Percentiles rank a stretch among this genome's conserved stretches.
Conservation (phyloP, 768 basidiomycete genomes). For the Amanita inopinata region DNA sequence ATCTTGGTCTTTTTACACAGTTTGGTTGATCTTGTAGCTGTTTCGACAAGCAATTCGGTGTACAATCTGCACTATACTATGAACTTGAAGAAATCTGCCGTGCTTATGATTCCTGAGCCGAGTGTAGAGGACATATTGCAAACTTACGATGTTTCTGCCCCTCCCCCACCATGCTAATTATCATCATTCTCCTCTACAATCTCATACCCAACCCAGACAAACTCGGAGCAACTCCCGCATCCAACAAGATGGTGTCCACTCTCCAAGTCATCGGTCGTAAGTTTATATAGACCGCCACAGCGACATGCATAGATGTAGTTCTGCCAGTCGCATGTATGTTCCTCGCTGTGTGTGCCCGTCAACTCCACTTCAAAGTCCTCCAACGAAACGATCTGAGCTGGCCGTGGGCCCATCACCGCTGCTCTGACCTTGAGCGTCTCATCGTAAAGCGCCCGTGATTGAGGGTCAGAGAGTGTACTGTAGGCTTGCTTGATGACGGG, state of each 20-base stretch:
- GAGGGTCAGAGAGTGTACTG: slow-evolving; percentile 41
- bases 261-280: slow-evolving; percentile 54
- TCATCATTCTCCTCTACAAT: slow-evolving; percentile 24
- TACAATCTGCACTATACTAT: background rate
- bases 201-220: slow-evolving; percentile 82
- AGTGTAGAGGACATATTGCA: too few species aligned
- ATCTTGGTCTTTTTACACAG: too few species aligned
- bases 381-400: slow-evolving; percentile 70
- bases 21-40: too few species aligned
- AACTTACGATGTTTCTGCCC: too few species aligned
- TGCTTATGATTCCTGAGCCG: too few species aligned
- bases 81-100: too few species aligned
- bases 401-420: slow-evolving; percentile 36
- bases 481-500: slow-evolving; percentile 62
- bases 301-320: slow-evolving; percentile 60
- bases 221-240: slow-evolving; percentile 73
- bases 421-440: slow-evolving; percentile 9
- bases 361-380: slow-evolving; percentile 55
- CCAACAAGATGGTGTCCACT: slow-evolving; percentile 60
- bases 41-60: too few species aligned
- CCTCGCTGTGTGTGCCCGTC: slow-evolving; percentile 6
- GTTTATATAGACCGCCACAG: slow-evolving; percentile 59
- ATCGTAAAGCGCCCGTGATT: slow-evolving; percentile 46
- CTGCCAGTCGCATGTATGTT: slow-evolving; percentile 14
- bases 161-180: slow-evolving; percentile 10